Percentiles rank a stretch among this genome's conserved stretches.
phyloP scores from a whole-genome alignment of 306 rosid species.

The Amphicarpaea edgeworthii region DNA sequence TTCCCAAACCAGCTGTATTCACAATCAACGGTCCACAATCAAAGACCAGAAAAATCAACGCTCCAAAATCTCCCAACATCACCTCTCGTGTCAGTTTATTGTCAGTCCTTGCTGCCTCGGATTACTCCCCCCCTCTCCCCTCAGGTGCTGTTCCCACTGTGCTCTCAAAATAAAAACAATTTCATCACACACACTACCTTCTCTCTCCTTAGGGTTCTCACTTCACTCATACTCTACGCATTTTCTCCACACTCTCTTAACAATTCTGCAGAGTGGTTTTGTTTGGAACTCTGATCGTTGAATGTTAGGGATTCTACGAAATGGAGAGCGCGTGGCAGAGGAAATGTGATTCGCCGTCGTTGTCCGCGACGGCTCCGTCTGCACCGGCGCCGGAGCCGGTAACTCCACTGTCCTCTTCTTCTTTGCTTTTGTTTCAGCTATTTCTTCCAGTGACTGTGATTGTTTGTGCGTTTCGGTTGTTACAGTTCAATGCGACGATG shows the following conservation, averaged over 20 bases:
- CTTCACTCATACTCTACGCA: background rate
- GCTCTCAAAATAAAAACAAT: constrained; percentile 18
- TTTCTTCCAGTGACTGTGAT: background rate
- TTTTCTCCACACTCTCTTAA: background rate
- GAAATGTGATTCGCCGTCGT: constrained; percentile 41
- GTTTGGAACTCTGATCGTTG: constrained; percentile 6
- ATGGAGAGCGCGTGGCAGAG: constrained; percentile 36
- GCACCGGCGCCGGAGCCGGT: constrained; percentile 36
- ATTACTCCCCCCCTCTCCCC: constrained; percentile 37
- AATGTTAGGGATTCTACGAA: constrained; percentile 25
- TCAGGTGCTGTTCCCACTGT: constrained; percentile 25
- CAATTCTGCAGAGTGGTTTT: background rate
- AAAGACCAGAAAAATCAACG: background rate
- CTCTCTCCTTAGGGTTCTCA: constrained; percentile 9
- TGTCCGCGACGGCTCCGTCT: constrained; percentile 21
- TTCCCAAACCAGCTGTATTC: constrained; percentile 49
- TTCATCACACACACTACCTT: background rate
- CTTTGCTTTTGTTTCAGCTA: background rate
- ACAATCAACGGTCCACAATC: constrained; percentile 27
- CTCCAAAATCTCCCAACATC: background rate
- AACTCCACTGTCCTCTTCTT: constrained; percentile 7
- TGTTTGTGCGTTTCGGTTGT: background rate
- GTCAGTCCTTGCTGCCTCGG: constrained; percentile 33
- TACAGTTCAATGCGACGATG: background rate
- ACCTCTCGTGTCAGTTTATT: constrained; percentile 42